These are phyloP conservation scores for Saccharum spontaneum DNA, from an alignment of 176 grass and related monocot genomes.

Conservation along the genomic window DNA sequence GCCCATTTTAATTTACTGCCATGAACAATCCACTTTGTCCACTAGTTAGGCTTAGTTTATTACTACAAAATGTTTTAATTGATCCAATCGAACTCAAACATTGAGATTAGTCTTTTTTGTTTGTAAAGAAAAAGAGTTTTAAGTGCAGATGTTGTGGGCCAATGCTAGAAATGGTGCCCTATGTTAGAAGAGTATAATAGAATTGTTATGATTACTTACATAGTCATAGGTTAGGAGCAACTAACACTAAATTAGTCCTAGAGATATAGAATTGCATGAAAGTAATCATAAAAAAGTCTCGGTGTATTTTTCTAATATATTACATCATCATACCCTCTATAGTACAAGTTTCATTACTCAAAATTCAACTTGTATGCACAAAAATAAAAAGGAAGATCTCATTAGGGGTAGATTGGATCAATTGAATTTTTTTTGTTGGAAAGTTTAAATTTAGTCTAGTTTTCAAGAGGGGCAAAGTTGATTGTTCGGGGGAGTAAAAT, in stretches of 20 bases:
- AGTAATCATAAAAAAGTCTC: not conserved
- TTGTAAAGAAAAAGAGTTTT: not conserved
- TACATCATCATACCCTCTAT: no score
- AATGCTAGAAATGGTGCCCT: not conserved
- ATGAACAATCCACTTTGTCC: no score
- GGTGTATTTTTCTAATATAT: not conserved
- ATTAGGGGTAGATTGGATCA: no score
- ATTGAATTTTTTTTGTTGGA: no score
- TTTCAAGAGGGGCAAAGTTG: no score
- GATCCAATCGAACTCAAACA: not conserved
- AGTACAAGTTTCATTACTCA: not conserved
- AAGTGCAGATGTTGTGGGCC: not conserved
- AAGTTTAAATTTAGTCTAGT: no score
- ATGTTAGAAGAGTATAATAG: not conserved
- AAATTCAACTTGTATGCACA: no score
- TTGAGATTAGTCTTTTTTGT: not conserved
- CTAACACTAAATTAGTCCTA: no score
- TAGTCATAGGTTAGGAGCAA: not conserved
- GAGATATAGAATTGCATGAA: no score
- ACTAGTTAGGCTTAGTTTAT: no score
- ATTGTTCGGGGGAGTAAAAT: no score
- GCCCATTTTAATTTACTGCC: not conserved
- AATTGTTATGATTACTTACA: not conserved
- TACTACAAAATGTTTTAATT: not conserved
- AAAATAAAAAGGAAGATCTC: no score